Evolutionary conservation across 495 filamentous ascomycete species (phyloP), one percentile per base, ranked within the genome.

Genomic region (Talaromyces trachyspermus): DNA sequence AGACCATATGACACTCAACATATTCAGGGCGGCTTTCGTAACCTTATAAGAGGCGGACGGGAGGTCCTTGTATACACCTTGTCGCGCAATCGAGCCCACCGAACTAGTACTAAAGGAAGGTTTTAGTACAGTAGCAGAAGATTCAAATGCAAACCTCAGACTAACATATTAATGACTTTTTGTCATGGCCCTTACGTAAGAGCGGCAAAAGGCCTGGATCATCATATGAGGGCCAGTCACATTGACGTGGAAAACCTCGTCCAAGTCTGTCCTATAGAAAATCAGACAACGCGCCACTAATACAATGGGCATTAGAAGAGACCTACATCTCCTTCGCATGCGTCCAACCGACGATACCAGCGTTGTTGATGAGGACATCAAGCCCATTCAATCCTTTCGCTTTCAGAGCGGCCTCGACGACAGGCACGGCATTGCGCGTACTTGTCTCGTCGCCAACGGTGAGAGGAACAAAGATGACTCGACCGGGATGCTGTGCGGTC

Each of bases 281-380:
- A 37, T 33, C 23, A 43, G 25, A 17, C 15, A 22, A 22, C 30
- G n/a, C n/a, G n/a, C n/a, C 10, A 44, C 17, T 30, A 39, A n/a
- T 35, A 46, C 5, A 8, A 25, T 43, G 12, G 9, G 33, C 11
- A 22, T 23, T 30, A 37, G 36, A 25, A 42, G 27, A 65, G 64
- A 64, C 55, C 8, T 42, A 40, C 29, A 51, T 49, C 10, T 61
- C 49, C 4, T 60, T 55, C 4, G 53, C 57, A 15, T 42, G 24
- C 1, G 58, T 54, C 12, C 45, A 58, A 0, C 50, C 45, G 45
- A 54, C 54, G 4, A 66, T 43, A 2, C 70, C 76, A 0, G 65
- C 74, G 48, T 79, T 77, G 48, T 76, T 75, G 32, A 81, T 69
- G 18, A 82, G 52, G 27, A 72, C 62, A 49, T 80, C 77, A 0